phyloP scores from a whole-genome alignment of 371 early-diverging fungal species.

The Fennellomyces sp. region DNA sequence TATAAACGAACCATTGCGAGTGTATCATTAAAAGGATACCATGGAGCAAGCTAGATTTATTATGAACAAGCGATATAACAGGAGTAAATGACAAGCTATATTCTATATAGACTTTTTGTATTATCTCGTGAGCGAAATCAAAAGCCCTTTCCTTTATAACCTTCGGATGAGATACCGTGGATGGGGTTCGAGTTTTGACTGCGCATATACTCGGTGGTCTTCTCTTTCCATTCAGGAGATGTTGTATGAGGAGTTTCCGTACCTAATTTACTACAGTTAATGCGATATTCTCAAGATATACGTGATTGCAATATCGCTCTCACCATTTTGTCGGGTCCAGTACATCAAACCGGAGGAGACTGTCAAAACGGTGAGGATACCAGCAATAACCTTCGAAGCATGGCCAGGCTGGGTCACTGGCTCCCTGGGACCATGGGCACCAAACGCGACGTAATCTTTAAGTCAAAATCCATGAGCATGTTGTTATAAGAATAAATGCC shows the following conservation, averaged over 20 bases:
- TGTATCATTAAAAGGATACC: too few species aligned
- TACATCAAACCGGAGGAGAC: slow-evolving; percentile 66
- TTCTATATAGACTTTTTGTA: too few species aligned
- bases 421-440: slow-evolving; percentile 90
- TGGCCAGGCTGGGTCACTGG: slow-evolving; percentile 77
- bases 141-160: slow-evolving; percentile 79
- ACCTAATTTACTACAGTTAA: slow-evolving; percentile 23
- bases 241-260: slow-evolving; percentile 74
- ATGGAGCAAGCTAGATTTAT: too few species aligned
- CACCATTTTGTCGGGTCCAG: slow-evolving; percentile 72
- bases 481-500: background rate
- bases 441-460: slow-evolving; percentile 89
- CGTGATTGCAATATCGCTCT: too few species aligned
- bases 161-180: slow-evolving; percentile 84
- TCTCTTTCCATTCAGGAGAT: slow-evolving; percentile 94
- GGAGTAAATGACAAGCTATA: too few species aligned
- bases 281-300: background rate
- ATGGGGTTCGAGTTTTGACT: slow-evolving; percentile 90
- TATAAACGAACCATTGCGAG: too few species aligned
- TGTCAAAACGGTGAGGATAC: slow-evolving; percentile 63
- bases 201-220: slow-evolving; percentile 78
- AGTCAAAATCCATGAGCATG: background rate
- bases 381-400: slow-evolving; percentile 71
- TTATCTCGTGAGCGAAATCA: too few species aligned
- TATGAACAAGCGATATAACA: too few species aligned